A percentile compares a stretch with the other conserved stretches of the same genome.
Evolutionary conservation across 495 filamentous ascomycete genomes (phyloP).

Genomic region (Hyaloscypha finlandica): DNA sequence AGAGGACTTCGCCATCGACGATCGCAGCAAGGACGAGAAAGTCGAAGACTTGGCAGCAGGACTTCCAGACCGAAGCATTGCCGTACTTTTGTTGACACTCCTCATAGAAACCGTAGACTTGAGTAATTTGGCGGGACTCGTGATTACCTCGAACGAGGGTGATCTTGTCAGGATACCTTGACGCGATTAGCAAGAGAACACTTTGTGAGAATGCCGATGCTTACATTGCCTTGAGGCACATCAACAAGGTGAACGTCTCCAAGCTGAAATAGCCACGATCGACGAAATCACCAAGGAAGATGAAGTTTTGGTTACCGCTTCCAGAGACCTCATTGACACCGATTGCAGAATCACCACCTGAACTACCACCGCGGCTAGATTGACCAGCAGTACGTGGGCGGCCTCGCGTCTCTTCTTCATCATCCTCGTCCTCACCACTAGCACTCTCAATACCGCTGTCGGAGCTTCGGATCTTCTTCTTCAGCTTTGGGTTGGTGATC

Average conservation of each 20-base stretch:
- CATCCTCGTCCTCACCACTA: constrained; percentile 51
- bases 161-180: constrained; percentile 89
- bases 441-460: constrained; percentile 43
- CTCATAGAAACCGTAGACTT: constrained; percentile 98
- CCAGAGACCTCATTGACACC: constrained; percentile 48
- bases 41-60: constrained; percentile 98
- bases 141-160: constrained; percentile 97
- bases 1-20: constrained; percentile 94
- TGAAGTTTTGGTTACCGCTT: constrained; percentile 79
- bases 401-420: constrained; percentile 51
- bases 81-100: constrained; percentile 98
- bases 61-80: constrained; percentile 98
- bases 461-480: constrained; percentile 70
- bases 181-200: constrained; percentile 13
- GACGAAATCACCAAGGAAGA: constrained; percentile 97
- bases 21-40: constrained; percentile 96
- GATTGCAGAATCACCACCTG: constrained; percentile 42
- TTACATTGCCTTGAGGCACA: constrained; percentile 97
- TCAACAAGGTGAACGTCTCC: constrained; percentile 91
- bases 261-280: constrained; percentile 97
- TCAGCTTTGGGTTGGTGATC: constrained; percentile 80
- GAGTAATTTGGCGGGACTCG: constrained; percentile 96
- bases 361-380: constrained; percentile 39
- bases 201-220: constrained; percentile 32
- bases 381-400: constrained; percentile 42